Evolutionary conservation across 768 basidiomycete species (phyloP).

Genomic region (Psilocybe tampanensis): DNA sequence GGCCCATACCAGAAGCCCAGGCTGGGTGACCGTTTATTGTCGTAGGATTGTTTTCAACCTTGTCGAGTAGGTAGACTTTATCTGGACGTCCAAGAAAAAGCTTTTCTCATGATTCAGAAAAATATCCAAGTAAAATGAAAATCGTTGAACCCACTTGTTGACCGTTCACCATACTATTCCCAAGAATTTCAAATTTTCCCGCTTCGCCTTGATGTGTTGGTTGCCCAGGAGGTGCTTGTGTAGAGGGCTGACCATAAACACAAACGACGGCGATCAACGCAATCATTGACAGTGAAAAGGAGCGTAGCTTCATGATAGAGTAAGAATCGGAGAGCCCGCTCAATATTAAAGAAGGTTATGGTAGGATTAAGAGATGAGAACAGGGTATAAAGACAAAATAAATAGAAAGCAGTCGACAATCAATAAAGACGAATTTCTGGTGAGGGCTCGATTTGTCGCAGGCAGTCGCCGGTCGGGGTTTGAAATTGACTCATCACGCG

Average conservation of each 20-base stretch:
- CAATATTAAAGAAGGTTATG: too few species aligned
- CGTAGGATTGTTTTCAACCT: conserved; percentile 71
- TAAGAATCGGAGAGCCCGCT: too few species aligned
- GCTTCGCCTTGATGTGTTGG: conserved; percentile 43
- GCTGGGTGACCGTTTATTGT: conserved; percentile 68
- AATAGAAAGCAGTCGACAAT: background rate
- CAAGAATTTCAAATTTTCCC: conserved; percentile 66
- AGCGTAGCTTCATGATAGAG: conserved; percentile 5
- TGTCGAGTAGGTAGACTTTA: conserved; percentile 68
- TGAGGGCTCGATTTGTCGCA: too few species aligned
- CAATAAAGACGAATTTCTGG: background rate
- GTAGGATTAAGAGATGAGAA: too few species aligned
- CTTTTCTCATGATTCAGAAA: conserved; percentile 22
- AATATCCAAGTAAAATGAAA: background rate
- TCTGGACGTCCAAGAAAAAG: conserved; percentile 48
- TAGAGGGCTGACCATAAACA: background rate
- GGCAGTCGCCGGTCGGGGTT: too few species aligned
- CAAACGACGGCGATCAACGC: conserved; percentile 1
- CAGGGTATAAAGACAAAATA: background rate
- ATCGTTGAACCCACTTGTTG: conserved; percentile 55
- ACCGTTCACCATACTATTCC: conserved; percentile 66
- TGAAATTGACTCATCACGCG: too few species aligned
- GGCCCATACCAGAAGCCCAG: conserved; percentile 60
- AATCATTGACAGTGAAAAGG: background rate
- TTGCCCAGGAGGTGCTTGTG: conserved; percentile 42